Percentiles rank a stretch among this genome's conserved stretches.
phyloP scores from a whole-genome alignment of 2,329 filamentous ascomycete species.

The Chaetomiaceae sp. region DNA sequence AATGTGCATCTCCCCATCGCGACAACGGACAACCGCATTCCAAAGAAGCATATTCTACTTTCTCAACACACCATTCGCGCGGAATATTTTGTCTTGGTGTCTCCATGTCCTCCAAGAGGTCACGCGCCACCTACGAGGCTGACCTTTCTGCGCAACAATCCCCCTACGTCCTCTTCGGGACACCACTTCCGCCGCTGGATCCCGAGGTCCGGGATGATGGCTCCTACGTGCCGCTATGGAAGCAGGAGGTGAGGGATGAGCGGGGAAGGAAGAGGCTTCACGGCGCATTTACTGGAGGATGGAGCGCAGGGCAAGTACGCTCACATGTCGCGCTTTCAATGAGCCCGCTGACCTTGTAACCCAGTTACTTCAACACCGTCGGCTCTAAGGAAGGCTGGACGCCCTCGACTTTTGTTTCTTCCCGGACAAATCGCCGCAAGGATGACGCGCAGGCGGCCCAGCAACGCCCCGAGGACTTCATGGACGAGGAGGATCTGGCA shows the following conservation, averaged over 20 bases:
- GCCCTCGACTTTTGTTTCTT: constrained; percentile 87
- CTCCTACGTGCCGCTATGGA: constrained; percentile 92
- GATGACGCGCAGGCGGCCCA: constrained; percentile 50
- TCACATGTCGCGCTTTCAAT: neutral
- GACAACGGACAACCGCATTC: neutral
- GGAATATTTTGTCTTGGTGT: neutral
- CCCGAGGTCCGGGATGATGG: constrained; percentile 79
- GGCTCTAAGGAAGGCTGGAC: constrained; percentile 98
- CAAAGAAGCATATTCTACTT: too few relatives aligned
- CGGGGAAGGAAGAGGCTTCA: constrained; percentile 85
- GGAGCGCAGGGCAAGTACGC: constrained; percentile 77
- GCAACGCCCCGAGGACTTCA: constrained; percentile 82
- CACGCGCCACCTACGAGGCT: constrained; percentile 71
- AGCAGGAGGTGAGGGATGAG: constrained; percentile 95
- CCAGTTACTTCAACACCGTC: constrained; percentile 93
- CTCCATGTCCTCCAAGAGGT: constrained; percentile 74
- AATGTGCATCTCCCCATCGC: neutral
- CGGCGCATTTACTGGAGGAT: constrained; percentile 94
- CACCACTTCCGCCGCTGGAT: constrained; percentile 74
- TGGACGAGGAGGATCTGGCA: constrained; percentile 94
- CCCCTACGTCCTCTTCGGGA: constrained; percentile 77
- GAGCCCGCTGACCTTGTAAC: constrained; percentile 6
- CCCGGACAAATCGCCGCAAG: constrained; percentile 71
- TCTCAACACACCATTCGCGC: neutral
- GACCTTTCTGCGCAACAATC: constrained; percentile 64